Evolutionary conservation across 495 filamentous ascomycete species (phyloP).

Genomic region (Penicillium argentinense): DNA sequence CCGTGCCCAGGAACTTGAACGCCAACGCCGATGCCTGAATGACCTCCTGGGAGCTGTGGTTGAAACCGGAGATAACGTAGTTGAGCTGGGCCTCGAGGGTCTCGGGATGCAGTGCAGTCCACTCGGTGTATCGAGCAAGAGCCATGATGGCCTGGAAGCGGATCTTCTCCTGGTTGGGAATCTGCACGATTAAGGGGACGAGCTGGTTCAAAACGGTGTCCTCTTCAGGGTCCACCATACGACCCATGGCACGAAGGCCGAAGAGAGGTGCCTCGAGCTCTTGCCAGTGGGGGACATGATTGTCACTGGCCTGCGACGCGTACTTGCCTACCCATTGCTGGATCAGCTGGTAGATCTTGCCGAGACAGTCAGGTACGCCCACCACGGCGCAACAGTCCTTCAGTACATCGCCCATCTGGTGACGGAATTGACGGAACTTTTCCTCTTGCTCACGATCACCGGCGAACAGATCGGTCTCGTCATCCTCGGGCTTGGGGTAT

Average conservation of each 20-base stretch:
- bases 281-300: conserved; percentile 94
- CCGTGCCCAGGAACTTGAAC: conserved; percentile 93
- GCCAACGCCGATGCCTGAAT: conserved; percentile 87
- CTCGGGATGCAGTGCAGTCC: conserved; percentile 92
- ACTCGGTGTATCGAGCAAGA: conserved; percentile 93
- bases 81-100: conserved; percentile 88
- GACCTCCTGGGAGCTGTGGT: conserved; percentile 81
- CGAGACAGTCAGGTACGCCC: conserved; percentile 83
- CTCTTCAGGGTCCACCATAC: conserved; percentile 91
- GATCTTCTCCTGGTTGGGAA: conserved; percentile 93
- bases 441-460: conserved; percentile 96
- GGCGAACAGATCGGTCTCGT: conserved; percentile 84
- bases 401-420: conserved; percentile 95
- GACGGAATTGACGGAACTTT: conserved; percentile 94
- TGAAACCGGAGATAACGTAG: conserved; percentile 90
- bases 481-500: conserved; percentile 76
- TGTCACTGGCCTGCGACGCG: conserved; percentile 66
- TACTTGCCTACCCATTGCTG: conserved; percentile 84
- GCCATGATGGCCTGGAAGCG: conserved; percentile 98
- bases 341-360: conserved; percentile 80
- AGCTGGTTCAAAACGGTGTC: conserved; percentile 81
- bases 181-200: conserved; percentile 88
- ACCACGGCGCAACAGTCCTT: conserved; percentile 98
- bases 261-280: conserved; percentile 94
- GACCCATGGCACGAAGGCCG: conserved; percentile 92